phyloP scores from a whole-genome alignment of 2,329 filamentous ascomycete species.

The Verticillium nubilum region DNA sequence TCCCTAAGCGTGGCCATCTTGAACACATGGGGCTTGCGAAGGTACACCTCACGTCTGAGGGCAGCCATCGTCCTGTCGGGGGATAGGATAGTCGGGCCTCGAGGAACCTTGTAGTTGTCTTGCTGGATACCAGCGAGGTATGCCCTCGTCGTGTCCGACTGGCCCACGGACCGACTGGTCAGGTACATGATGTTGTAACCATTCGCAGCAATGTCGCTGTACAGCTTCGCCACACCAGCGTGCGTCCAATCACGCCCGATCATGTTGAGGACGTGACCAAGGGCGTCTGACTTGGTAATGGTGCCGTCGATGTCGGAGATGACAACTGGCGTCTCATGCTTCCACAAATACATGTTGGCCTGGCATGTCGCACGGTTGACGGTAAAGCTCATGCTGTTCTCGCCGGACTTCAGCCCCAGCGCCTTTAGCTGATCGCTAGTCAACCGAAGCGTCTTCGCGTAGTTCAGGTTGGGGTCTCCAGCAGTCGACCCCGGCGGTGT shows the following conservation, averaged over 20 bases:
- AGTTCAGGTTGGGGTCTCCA: conserved; percentile 74
- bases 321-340: conserved; percentile 83
- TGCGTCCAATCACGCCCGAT: conserved; percentile 98
- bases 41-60: conserved; percentile 83
- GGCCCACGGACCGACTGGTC: conserved; percentile 88
- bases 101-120: conserved; percentile 78
- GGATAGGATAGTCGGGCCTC: conserved; percentile 89
- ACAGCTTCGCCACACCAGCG: conserved; percentile 91
- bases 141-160: conserved; percentile 82
- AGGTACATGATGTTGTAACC: conserved; percentile 99
- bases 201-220: conserved; percentile 90
- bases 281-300: conserved; percentile 93
- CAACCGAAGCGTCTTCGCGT: conserved; percentile 90
- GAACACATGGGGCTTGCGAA: conserved; percentile 96
- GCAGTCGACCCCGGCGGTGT: conserved; percentile 63
- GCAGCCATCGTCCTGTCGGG: conserved; percentile 95
- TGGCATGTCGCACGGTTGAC: conserved; percentile 91
- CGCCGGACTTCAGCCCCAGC: conserved; percentile 74
- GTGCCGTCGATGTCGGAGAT: conserved; percentile 99
- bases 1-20: conserved; percentile 98
- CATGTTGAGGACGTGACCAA: conserved; percentile 93
- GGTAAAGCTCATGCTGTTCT: conserved; percentile 92
- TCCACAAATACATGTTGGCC: conserved; percentile 93
- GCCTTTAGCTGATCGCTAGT: conserved; percentile 94
- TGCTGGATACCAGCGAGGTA: conserved; percentile 89